Percentiles rank a stretch among this genome's conserved stretches.
Evolutionary conservation across 331 rosid genomes (phyloP).

Genomic region (Malus hybrid): DNA sequence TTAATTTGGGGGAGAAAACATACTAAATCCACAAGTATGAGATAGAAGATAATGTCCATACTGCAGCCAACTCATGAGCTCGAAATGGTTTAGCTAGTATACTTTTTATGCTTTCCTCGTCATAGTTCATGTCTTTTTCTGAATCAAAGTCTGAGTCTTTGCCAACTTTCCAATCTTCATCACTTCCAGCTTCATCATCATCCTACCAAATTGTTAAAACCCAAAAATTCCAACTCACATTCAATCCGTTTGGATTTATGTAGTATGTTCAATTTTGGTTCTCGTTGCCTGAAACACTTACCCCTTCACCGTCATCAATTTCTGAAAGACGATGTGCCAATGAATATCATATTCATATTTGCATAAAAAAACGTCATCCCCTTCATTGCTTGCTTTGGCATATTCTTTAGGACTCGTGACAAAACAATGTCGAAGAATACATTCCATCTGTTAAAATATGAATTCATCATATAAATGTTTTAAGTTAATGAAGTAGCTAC

Average conservation of each 20-base stretch:
- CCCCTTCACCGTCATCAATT: constrained; percentile 55
- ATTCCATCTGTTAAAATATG: constrained; percentile 60
- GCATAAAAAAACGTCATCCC: constrained; percentile 82
- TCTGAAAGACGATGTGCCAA: constrained; percentile 85
- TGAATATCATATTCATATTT: constrained; percentile 84
- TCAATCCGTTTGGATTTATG: not conserved
- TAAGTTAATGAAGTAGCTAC: no score
- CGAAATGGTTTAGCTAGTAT: constrained; percentile 29
- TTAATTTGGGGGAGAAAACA: constrained; percentile 20
- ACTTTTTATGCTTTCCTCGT: constrained; percentile 42
- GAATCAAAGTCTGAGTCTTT: constrained; percentile 53
- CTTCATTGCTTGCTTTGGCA: constrained; percentile 55
- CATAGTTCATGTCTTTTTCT: constrained; percentile 61
- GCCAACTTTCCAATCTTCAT: constrained; percentile 59
- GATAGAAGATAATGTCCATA: constrained; percentile 34
- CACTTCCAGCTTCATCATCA: constrained; percentile 48
- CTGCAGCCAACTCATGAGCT: constrained; percentile 64
- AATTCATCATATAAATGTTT: not conserved
- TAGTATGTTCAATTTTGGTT: constrained; percentile 1
- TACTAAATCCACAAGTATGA: constrained; percentile 7
- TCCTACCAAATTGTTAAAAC: constrained; percentile 35
- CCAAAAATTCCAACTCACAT: constrained; percentile 1
- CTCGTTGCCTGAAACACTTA: constrained; percentile 18
- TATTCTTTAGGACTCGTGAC: constrained; percentile 72
- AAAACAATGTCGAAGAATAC: constrained; percentile 67